Base-by-base conservation (phyloP, 2,329 filamentous ascomycete genomes). In the Aspergillus sp. region DNA sequence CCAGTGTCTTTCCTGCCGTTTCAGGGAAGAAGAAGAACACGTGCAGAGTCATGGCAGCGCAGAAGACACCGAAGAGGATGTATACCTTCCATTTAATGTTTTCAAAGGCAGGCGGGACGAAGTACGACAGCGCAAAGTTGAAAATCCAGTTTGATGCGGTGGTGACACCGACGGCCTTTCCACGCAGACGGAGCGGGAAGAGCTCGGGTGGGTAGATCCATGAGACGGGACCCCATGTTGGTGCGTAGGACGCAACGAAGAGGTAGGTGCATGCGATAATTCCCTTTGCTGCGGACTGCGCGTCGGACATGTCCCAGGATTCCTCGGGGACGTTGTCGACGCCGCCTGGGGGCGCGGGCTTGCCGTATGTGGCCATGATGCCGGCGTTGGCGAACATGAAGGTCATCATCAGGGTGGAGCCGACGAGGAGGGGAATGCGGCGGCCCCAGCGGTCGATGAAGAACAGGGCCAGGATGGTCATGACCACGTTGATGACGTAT, bases 381-480 rank as follows among this genome's bases (percentile, higher is more conserved):
- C 70, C 77, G 15, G 68, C 77, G 56, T 79, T 79, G 58, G 74
- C 71, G 51, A 74, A 79, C 69, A 80, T 76, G 56, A 67, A 71
- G n/a, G 61, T 73, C 59, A 70, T 70, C 88, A 91, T 90, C 47
- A 89, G 75, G 22, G 82, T 74, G 5, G 87, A 83, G 49, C 88
- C 89, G 24, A 86, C 68, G n/a, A 91, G 77, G 37, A 91, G 79
- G 4, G 87, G 84, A 1, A 78, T 79, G 42, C 89, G 89, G 62
- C 90, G 89, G 47, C 90, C 90, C 86, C 88, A 90, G 55, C 81
- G 80, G 65, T 95, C 90, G 66, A 93, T 83, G 77, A 80, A 93
- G 56, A 93, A 74, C 22, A 93, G 81, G 1, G 89, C 89, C 0
- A 89, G 88, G 3, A 93, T 71, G 0, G 90, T 93, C 86, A 91